Conservation (phyloP, 2,329 filamentous ascomycete genomes). For the Fusarium sp. region DNA sequence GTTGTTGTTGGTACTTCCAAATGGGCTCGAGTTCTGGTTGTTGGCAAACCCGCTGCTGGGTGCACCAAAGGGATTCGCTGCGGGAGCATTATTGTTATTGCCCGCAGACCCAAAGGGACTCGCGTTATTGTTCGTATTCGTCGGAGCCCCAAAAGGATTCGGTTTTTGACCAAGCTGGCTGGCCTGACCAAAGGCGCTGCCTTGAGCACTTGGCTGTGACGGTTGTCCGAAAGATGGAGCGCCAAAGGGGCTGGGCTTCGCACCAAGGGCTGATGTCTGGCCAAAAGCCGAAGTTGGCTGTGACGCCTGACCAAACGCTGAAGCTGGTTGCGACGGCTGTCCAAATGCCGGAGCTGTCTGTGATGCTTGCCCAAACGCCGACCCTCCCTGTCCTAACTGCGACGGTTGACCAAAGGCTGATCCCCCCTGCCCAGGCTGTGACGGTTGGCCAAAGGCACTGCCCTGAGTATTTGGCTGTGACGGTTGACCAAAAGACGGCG, state of each 20-base stretch:
- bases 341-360: conserved; percentile 58
- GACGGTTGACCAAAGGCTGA: background rate
- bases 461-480: background rate
- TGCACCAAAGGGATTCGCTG: conserved; percentile 48
- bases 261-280: conserved; percentile 49
- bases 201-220: conserved; percentile 44
- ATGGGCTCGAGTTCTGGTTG: conserved; percentile 36
- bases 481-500: background rate
- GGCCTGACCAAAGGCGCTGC: conserved; percentile 51
- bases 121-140: conserved; percentile 37
- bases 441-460: background rate
- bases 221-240: conserved; percentile 51
- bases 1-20: conserved; percentile 32
- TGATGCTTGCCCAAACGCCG: conserved; percentile 37
- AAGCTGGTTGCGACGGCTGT: conserved; percentile 47
- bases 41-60: conserved; percentile 24
- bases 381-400: background rate
- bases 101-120: conserved; percentile 44
- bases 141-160: conserved; percentile 52
- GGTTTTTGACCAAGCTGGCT: conserved; percentile 53
- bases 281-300: conserved; percentile 49
- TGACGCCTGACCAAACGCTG: conserved; percentile 58
- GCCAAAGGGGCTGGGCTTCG: conserved; percentile 52
- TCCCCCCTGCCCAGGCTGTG: background rate
- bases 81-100: conserved; percentile 36